Base-by-base conservation (phyloP, 2,329 filamentous ascomycete genomes). In the Proliferodiscus dingleyae region DNA sequence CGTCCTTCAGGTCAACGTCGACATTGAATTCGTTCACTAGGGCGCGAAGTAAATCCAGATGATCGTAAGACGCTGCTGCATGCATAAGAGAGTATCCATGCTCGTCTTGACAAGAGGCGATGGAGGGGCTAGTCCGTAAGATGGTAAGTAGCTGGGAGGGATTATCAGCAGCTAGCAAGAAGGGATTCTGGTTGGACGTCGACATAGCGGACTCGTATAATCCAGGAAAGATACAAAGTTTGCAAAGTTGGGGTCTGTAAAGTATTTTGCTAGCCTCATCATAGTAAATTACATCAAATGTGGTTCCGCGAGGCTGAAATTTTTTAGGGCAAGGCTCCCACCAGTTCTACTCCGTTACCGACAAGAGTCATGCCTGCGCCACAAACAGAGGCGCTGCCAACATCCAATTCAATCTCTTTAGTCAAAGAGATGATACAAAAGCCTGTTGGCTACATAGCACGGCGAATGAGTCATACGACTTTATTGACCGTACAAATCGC, bases 11-110 rank as follows among this genome's bases (percentile, higher is more conserved):
- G 63, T 96, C 84, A 38, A 89, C 78, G 49, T 90, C 73, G 19
- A 91, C 90, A 10, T 81, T 69, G 67, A 90, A 88, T 26, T 91
- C 87, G 37, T 73, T 73, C 22, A 95, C 74, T 5, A 98, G 76
- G 0, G 80, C 68, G 49, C 86, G 83, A 13, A 96, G 76, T 13
- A 98, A 81, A 45, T 86, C 79, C 28, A 88, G 70, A 63, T 97
- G 90, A 63, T 85, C 86, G 74, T 97, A 98, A 56, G 90, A 96
- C 15, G 88, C 84, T 13, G 91, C 89, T 42, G 93, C 93, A 67
- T 98, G 93, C 39, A 97, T 72, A 21, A 97, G 80, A 37, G 89
- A 95, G 71, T 98, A 98, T 60, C 93, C 93, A 61, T 96, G 86
- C 49, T 85, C 81, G 66, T 98, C 93, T 69, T 95, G 88, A 42